These are phyloP conservation scores for Stenogyne calaminthoides DNA, from an alignment of 305 asterid species.

Conservation along the genomic window DNA sequence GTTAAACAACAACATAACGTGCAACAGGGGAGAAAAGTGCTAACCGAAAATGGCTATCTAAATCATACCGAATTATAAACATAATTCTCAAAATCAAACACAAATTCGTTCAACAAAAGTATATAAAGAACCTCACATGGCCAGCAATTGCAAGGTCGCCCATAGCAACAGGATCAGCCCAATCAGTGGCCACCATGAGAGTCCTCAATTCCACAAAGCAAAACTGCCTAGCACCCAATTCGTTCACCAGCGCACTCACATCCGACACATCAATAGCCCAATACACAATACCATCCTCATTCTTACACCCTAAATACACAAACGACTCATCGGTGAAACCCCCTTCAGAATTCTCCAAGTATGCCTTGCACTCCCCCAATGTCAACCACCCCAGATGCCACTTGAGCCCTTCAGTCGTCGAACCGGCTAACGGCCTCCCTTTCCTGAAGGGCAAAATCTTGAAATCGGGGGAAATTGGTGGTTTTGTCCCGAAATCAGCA, in stretches of 20 bases:
- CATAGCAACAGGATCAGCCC: constrained; percentile 79
- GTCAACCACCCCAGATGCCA: constrained; percentile 77
- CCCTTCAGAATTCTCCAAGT: constrained; percentile 59
- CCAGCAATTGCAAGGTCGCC: constrained; percentile 89
- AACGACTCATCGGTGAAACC: constrained; percentile 66
- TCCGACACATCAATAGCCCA: constrained; percentile 92
- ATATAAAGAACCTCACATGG: constrained; percentile 53
- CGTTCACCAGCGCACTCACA: constrained; percentile 54
- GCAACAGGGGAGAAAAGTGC: not conserved
- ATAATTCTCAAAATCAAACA: too few species aligned
- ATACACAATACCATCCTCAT: constrained; percentile 67
- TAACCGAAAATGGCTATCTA: not conserved
- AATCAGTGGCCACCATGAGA: constrained; percentile 96
- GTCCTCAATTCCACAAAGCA: constrained; percentile 95
- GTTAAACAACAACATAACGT: not conserved
- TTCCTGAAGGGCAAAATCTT: constrained; percentile 79
- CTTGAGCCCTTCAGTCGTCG: constrained; percentile 46
- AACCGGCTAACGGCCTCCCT: constrained; percentile 82
- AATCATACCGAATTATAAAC: too few species aligned
- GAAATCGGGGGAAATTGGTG: constrained; percentile 61
- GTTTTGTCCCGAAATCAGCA: constrained; percentile 47
- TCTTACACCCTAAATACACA: constrained; percentile 70
- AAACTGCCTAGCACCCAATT: constrained; percentile 59
- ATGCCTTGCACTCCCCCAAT: constrained; percentile 60
- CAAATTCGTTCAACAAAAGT: not conserved